Evolutionary conservation across 352 stramenopile genomes (phyloP).

Genomic region (Phytophthora fragariaefolia): DNA sequence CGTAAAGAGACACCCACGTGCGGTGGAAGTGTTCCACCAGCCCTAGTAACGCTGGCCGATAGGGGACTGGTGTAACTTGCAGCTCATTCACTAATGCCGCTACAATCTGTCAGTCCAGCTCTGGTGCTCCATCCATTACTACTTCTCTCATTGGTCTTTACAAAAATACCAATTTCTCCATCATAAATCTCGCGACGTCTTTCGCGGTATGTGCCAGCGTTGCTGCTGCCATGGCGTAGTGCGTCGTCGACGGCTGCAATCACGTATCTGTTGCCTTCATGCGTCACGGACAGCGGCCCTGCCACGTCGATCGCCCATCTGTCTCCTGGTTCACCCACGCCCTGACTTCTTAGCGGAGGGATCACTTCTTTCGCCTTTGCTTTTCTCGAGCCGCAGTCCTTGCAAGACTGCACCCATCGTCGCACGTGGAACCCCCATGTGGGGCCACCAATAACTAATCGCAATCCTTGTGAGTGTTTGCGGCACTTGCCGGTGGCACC

Average conservation of each 20-base stretch:
- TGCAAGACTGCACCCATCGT: not conserved
- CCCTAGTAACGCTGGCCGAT: not conserved
- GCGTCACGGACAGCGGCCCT: not conserved
- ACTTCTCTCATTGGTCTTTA: not conserved
- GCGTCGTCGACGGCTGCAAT: constrained; percentile 12
- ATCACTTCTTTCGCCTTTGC: constrained; percentile 2
- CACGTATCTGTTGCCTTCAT: constrained; percentile 2
- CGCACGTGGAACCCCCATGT: not conserved
- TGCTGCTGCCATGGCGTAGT: constrained; percentile 1
- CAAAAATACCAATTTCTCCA: not conserved
- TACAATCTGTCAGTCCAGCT: not conserved
- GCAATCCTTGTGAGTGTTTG: not conserved
- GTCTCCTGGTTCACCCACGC: not conserved
- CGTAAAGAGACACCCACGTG: not conserved
- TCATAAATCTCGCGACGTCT: not conserved
- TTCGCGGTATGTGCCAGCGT: not conserved
- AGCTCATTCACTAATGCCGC: not conserved
- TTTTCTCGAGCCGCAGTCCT: not conserved
- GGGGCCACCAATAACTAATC: not conserved
- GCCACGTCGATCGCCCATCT: constrained; percentile 8
- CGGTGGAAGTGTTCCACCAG: not conserved
- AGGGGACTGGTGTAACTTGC: not conserved
- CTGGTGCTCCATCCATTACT: not conserved
- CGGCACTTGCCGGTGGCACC: not conserved
- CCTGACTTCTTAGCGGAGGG: not conserved